Evolutionary conservation across 768 basidiomycete species (phyloP), one percentile per base, ranked within the genome.

Genomic region (Tylopilus plumbeoviolaceoides): DNA sequence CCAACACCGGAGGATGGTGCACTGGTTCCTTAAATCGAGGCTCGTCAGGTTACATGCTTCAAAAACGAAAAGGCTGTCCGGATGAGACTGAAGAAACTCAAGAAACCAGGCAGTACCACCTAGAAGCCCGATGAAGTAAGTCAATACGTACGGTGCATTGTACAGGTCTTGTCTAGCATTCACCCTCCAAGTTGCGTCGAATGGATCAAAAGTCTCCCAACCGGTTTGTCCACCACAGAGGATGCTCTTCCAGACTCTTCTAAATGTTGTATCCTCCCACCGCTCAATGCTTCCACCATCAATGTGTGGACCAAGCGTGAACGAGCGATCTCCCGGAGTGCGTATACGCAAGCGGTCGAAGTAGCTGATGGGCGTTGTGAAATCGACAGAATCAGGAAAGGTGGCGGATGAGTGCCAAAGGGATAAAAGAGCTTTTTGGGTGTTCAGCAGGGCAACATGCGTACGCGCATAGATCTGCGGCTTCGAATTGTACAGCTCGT

Each of bases 341-440:
- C 90, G 78, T 44, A 90, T 87, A 2, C 88, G 77, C 11, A 91
- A 70, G 7, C 89, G 77, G 68, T 92, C 89, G 53, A 82, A 87
- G 66, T 91, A 91, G 1, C 83, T 81, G n/a, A 91, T 68, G 1
- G 87, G 86, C 3, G 75, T 81, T 11, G 68, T 59, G 27, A 88
- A 73, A 51, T 72, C 73, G 50, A 85, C 66, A 27, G 61, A 55
- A 1, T 75, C 65, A 48, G 78, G 71, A 27, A 59, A 50, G 3
- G 79, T 72, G 41, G 78, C 59, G 3, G 58, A 60, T 21, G 53
- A 56, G 55, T 83, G 75, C 82, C 84, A 88, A 14, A 89, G 72
- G 5, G 75, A 73, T 9, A 86, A 72, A 10, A 89, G 72, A 11
- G 73, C 73, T 31, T 68, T 70, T 53, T 90, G 88, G 1, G 84